Conservation (phyloP, 2,329 filamentous ascomycete species). For the Colletotrichum graminicola region DNA sequence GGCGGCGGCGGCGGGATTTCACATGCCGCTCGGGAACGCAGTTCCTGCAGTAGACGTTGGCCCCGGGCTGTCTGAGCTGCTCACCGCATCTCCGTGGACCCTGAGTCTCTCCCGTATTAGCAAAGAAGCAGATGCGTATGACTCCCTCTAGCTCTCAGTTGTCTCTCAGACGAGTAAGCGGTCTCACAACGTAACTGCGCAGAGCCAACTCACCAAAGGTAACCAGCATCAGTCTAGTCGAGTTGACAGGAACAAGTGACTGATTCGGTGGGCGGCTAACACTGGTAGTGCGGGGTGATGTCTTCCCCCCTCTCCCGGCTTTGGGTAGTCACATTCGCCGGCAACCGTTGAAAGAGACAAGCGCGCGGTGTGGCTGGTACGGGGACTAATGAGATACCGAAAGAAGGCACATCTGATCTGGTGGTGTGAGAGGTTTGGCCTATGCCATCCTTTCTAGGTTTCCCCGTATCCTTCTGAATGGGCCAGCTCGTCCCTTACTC, state of each 20-base stretch:
- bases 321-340: background rate
- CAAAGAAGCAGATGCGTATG: slow-evolving; percentile 18
- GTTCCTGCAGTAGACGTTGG: slow-evolving; percentile 38
- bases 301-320: background rate
- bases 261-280: background rate
- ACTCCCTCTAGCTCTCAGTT: slow-evolving; percentile 8
- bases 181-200: slow-evolving; percentile 24
- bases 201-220: background rate
- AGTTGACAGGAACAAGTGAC: slow-evolving; percentile 2
- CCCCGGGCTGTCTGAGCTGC: slow-evolving; percentile 10
- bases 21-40: slow-evolving; percentile 26
- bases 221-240: slow-evolving; percentile 2
- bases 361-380: slow-evolving; percentile 8
- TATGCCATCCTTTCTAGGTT: slow-evolving; percentile 8
- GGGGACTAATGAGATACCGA: slow-evolving; percentile 10
- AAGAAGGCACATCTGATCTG: slow-evolving; percentile 36
- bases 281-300: background rate
- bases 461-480: slow-evolving; percentile 14
- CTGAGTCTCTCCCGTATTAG: slow-evolving; percentile 26
- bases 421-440: slow-evolving; percentile 12
- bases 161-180: slow-evolving; percentile 12
- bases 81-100: slow-evolving; percentile 39
- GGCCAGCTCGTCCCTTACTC: slow-evolving; percentile 19
- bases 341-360: slow-evolving; percentile 31
- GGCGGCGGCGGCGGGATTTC: slow-evolving; percentile 21